phyloP scores from a whole-genome alignment of 1,139 yeast species.

The Yamadazyma friedrichii region DNA sequence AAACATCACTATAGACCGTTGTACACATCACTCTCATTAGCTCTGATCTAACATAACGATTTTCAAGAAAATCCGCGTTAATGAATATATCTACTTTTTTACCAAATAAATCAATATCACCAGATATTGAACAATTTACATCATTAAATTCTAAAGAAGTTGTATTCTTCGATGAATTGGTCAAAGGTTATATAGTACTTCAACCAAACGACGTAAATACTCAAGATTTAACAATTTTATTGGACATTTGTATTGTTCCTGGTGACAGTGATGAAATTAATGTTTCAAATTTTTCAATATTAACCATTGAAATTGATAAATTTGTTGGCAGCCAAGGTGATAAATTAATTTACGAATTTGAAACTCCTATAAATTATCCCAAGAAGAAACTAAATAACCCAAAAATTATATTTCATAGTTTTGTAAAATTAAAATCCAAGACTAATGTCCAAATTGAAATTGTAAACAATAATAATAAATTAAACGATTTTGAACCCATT shows the following conservation, averaged over 20 bases:
- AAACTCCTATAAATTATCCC: conserved; percentile 38
- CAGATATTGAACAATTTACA: conserved; percentile 1
- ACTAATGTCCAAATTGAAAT: background rate
- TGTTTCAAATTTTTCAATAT: conserved; percentile 3
- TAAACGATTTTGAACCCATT: conserved; percentile 4
- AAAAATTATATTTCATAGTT: conserved; percentile 25
- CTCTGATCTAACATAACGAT: too few relatives aligned
- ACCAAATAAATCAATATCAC: conserved; percentile 3
- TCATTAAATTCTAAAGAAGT: background rate
- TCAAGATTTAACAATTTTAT: conserved; percentile 12
- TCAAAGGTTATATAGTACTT: conserved; percentile 10
- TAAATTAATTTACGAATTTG: conserved; percentile 23
- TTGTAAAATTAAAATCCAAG: background rate
- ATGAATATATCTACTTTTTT: conserved; percentile 6
- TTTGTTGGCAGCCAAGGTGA: conserved; percentile 11
- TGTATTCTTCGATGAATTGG: conserved; percentile 14
- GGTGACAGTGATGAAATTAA: conserved; percentile 19
- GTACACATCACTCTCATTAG: too few relatives aligned
- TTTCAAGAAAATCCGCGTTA: too few relatives aligned
- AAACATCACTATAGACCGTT: too few relatives aligned
- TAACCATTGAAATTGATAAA: conserved; percentile 12
- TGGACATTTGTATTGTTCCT: conserved; percentile 31
- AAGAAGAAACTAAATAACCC: conserved; percentile 33
- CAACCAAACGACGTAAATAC: background rate
- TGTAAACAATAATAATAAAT: background rate